phyloP scores from a whole-genome alignment of 306 rosid genomes.

The Prunus davidiana region DNA sequence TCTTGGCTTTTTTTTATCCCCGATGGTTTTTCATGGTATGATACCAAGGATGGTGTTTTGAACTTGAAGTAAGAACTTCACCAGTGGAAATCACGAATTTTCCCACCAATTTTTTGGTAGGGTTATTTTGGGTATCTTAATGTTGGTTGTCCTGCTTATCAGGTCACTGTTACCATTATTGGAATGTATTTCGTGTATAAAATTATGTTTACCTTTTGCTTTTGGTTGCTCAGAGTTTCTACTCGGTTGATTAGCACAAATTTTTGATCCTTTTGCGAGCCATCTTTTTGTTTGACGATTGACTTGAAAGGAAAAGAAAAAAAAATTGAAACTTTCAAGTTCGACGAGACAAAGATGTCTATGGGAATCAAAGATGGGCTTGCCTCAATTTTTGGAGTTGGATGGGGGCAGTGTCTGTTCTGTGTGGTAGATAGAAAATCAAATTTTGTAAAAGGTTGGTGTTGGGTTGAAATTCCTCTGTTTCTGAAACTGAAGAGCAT shows the following conservation, averaged over 20 bases:
- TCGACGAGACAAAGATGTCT: not conserved
- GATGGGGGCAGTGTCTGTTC: too few species aligned
- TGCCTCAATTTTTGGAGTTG: not conserved
- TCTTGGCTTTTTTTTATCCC: not conserved
- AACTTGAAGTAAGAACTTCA: constrained; percentile 3
- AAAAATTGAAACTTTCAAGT: not conserved
- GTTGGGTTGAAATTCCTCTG: not conserved
- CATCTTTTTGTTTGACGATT: not conserved
- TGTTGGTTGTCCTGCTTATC: not conserved
- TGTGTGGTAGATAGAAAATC: not conserved
- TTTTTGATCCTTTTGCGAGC: not conserved
- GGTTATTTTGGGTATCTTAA: constrained; percentile 32
- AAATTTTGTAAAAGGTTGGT: not conserved
- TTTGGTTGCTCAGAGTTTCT: too few species aligned
- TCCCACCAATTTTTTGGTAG: constrained; percentile 26
- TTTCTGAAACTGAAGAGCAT: not conserved
- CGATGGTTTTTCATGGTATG: not conserved
- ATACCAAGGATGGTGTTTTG: not conserved
- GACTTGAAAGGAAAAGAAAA: not conserved
- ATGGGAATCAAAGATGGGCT: not conserved
- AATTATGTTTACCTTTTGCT: too few species aligned
- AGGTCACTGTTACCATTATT: not conserved
- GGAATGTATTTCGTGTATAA: too few species aligned
- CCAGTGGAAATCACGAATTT: constrained; percentile 15
- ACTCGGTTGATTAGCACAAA: not conserved